Evolutionary conservation across 2,329 filamentous ascomycete species (phyloP).

Genomic region (Pseudofabraea citricarpa): DNA sequence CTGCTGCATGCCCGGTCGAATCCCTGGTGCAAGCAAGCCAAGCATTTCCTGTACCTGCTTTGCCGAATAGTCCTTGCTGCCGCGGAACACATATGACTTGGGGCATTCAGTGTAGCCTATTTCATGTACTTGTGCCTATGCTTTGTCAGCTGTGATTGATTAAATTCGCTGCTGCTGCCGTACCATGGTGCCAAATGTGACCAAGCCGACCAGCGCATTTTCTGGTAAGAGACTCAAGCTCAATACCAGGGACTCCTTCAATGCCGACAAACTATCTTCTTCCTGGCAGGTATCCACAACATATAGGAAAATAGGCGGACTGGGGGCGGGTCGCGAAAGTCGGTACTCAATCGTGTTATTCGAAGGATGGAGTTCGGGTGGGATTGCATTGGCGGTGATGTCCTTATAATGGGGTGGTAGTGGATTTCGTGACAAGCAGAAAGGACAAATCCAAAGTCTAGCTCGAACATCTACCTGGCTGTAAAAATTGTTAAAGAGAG

Average conservation of each 20-base stretch:
- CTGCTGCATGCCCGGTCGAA: constrained; percentile 66
- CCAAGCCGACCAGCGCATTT: constrained; percentile 75
- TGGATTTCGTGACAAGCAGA: constrained; percentile 78
- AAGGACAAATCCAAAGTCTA: constrained; percentile 83
- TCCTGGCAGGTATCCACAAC: constrained; percentile 87
- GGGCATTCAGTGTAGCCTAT: constrained; percentile 97
- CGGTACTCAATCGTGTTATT: constrained; percentile 91
- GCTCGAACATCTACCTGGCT: constrained; percentile 82
- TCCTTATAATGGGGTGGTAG: constrained; percentile 86
- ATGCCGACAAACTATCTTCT: constrained; percentile 74
- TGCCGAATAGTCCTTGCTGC: constrained; percentile 95
- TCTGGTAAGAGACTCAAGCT: constrained; percentile 77
- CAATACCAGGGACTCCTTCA: constrained; percentile 85
- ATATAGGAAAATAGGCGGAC: constrained; percentile 80
- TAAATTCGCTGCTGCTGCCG: constrained; percentile 17
- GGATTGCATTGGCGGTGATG: constrained; percentile 77
- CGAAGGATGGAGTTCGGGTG: constrained; percentile 73
- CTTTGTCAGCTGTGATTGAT: constrained; percentile 1
- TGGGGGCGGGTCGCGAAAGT: constrained; percentile 75
- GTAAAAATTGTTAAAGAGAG: constrained; percentile 22
- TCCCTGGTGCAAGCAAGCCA: constrained; percentile 66
- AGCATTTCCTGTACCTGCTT: constrained; percentile 99
- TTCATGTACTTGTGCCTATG: constrained; percentile 90
- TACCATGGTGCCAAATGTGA: constrained; percentile 93
- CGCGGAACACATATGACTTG: constrained; percentile 97